Conservation (phyloP, 2,329 filamentous ascomycete genomes). For the Arthrobotrys pseudoclavata region DNA sequence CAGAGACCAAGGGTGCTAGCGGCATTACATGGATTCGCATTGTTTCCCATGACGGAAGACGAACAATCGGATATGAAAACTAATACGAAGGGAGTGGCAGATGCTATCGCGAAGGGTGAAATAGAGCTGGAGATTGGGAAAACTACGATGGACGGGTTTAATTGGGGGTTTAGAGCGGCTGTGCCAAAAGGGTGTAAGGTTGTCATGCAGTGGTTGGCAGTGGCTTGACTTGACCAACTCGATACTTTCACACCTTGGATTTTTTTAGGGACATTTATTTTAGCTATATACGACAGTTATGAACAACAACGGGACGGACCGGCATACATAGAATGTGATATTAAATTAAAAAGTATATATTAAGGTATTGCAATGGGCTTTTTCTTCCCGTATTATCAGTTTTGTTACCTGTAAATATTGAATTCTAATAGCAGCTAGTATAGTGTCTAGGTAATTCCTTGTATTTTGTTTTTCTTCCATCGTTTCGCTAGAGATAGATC, state of each 20-base stretch:
- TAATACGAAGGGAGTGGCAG: constrained; percentile 1
- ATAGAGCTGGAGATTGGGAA: constrained; percentile 49
- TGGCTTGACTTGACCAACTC: constrained; percentile 13
- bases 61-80: constrained; percentile 6
- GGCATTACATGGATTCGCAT: constrained; percentile 44
- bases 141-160: constrained; percentile 48
- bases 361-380: background rate
- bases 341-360: constrained; percentile 5
- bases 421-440: no score
- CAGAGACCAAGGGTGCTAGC: constrained; percentile 54
- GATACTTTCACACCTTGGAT: background rate
- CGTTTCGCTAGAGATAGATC: background rate
- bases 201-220: constrained; percentile 55
- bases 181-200: constrained; percentile 54
- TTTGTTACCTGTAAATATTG: background rate
- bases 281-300: constrained; percentile 7
- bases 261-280: background rate
- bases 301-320: background rate
- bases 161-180: constrained; percentile 37
- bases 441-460: no score
- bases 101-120: constrained; percentile 4
- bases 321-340: constrained; percentile 6
- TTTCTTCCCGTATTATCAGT: background rate
- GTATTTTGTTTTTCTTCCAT: background rate
- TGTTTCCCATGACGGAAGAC: constrained; percentile 37